Conservation (phyloP, 768 basidiomycete species). For the Lentinus brumalis region DNA sequence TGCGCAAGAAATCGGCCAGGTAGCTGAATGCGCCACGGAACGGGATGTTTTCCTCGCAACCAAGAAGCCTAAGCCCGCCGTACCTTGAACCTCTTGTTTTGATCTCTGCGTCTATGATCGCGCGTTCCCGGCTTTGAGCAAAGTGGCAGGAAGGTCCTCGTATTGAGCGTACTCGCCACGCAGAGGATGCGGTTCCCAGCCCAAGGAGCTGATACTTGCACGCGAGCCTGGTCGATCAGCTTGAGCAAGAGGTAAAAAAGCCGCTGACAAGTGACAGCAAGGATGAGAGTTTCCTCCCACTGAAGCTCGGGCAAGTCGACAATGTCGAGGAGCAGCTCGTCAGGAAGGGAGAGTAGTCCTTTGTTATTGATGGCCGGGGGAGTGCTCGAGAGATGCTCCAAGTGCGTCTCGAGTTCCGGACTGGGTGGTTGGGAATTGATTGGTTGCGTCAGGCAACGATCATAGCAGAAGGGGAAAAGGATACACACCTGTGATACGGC, state of each 20-base stretch:
- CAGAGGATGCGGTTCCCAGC: slow-evolving; percentile 48
- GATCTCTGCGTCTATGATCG: background rate
- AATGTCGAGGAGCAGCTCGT: slow-evolving; percentile 32
- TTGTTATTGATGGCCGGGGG: background rate
- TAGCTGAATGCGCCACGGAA: background rate
- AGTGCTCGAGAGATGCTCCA: background rate
- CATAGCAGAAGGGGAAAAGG: slow-evolving; percentile 56
- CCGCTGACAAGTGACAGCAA: slow-evolving; percentile 35
- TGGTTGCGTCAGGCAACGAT: background rate
- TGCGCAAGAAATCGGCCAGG: background rate
- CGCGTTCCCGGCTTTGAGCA: background rate
- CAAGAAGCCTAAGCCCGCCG: background rate
- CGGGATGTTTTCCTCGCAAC: background rate
- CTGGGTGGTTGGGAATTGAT: background rate
- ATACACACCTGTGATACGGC: background rate
- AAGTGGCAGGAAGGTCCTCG: background rate
- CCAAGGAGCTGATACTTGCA: slow-evolving; percentile 2
- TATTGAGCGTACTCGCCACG: slow-evolving; percentile 61
- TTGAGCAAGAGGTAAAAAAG: background rate
- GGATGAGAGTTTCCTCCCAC: slow-evolving; percentile 66
- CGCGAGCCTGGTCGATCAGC: background rate
- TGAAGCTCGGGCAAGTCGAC: slow-evolving; percentile 45
- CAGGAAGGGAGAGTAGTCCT: slow-evolving; percentile 33
- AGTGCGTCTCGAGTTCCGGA: background rate
- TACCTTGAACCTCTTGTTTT: background rate